Evolutionary conservation across 208 protist species (phyloP).

Genomic region (Wallacemonas sp.): DNA sequence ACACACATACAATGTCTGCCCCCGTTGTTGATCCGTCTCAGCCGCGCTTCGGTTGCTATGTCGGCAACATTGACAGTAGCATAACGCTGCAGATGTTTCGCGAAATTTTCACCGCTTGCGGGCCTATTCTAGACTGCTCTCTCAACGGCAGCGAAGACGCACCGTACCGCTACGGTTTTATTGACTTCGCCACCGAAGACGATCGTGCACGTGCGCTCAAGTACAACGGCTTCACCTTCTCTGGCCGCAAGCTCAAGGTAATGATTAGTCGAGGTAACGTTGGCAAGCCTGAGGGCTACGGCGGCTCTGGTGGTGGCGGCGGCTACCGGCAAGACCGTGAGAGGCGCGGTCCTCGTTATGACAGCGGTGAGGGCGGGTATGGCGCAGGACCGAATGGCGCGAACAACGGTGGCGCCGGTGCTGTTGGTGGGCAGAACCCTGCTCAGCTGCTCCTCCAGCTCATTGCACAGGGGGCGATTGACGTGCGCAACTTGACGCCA

Average conservation of each 20-base stretch:
- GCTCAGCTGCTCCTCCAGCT: constrained; percentile 68
- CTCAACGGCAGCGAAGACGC: constrained; percentile 81
- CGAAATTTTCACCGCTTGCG: constrained; percentile 80
- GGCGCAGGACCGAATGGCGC: not conserved
- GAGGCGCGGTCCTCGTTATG: constrained; percentile 2
- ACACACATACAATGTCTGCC: constrained; percentile 20
- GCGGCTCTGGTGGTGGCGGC: not conserved
- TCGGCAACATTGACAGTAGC: constrained; percentile 85
- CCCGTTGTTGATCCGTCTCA: constrained; percentile 23
- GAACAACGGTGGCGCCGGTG: constrained; percentile 19
- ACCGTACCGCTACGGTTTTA: constrained; percentile 87
- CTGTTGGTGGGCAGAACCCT: constrained; percentile 32
- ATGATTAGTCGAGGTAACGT: constrained; percentile 86
- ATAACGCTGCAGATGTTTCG: constrained; percentile 78
- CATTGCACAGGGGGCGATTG: constrained; percentile 68
- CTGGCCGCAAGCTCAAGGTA: constrained; percentile 81
- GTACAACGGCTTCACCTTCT: constrained; percentile 84
- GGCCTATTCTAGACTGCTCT: constrained; percentile 81
- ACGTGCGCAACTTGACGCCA: constrained; percentile 56
- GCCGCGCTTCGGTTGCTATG: constrained; percentile 79
- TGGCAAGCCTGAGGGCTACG: constrained; percentile 42
- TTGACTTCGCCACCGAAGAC: constrained; percentile 84
- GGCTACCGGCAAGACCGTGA: not conserved
- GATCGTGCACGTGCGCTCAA: constrained; percentile 78
- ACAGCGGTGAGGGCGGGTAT: not conserved